Conservation (phyloP, 148 eudicot species). For the Cornus florida region DNA sequence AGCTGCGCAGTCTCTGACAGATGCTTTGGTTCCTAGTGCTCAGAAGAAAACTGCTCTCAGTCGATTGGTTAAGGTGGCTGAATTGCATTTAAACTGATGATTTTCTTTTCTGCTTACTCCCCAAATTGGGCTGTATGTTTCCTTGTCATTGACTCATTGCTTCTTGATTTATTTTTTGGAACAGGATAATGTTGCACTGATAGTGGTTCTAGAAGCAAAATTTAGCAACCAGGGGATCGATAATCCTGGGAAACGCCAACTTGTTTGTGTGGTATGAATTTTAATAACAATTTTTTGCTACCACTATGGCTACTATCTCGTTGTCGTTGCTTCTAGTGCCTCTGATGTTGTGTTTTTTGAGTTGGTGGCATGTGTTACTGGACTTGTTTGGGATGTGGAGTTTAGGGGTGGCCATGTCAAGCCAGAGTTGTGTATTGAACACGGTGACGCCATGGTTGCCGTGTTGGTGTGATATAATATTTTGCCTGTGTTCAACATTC, state of each 20-base stretch:
- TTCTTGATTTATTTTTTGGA: conserved; percentile 12
- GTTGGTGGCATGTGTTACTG: background rate
- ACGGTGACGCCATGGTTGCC: background rate
- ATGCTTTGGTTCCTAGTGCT: conserved; percentile 76
- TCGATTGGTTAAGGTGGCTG: conserved; percentile 80
- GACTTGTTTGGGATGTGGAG: too few species aligned
- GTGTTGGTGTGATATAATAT: background rate
- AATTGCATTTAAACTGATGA: background rate
- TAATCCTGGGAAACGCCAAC: conserved; percentile 90
- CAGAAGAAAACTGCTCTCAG: conserved; percentile 86
- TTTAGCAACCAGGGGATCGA: conserved; percentile 81
- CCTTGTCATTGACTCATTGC: background rate
- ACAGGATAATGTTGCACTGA: conserved; percentile 95
- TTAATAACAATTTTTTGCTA: background rate
- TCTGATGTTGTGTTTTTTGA: background rate
- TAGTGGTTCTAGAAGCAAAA: conserved; percentile 91
- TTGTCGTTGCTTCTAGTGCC: background rate
- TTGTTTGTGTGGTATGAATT: conserved; percentile 94
- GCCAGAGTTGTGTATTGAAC: background rate
- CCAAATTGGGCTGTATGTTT: background rate
- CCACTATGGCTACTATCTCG: background rate
- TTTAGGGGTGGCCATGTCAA: too few species aligned
- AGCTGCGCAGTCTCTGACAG: conserved; percentile 98
- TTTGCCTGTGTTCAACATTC: background rate
- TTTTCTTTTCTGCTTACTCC: background rate